Evolutionary conservation across 2,329 filamentous ascomycete genomes (phyloP).

Genomic region (Ophiocordyceps camponoti-floridani): DNA sequence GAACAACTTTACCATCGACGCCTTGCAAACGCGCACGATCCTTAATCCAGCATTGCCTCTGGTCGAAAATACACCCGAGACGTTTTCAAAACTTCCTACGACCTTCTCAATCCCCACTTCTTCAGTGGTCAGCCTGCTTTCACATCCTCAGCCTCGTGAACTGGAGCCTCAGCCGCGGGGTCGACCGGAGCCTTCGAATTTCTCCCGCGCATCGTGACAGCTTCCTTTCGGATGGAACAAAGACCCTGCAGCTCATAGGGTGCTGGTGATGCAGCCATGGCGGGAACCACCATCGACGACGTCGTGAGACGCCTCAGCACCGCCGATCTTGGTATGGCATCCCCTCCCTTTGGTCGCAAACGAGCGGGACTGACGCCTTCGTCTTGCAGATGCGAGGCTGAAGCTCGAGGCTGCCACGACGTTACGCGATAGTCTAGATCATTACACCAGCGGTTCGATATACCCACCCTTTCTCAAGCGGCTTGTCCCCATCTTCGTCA

Average conservation of each 20-base stretch:
- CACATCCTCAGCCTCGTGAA: constrained; percentile 6
- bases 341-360: no score
- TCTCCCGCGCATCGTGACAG: constrained; percentile 5
- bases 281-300: constrained; percentile 42
- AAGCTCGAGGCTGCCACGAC: constrained; percentile 72
- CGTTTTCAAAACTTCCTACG: background rate
- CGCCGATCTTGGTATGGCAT: constrained; percentile 31
- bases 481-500: constrained; percentile 78
- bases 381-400: constrained; percentile 50
- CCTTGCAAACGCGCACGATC: background rate
- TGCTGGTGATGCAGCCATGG: constrained; percentile 38
- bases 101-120: background rate
- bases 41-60: background rate
- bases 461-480: constrained; percentile 73
- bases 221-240: constrained; percentile 16
- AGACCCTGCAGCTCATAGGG: constrained; percentile 13
- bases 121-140: background rate
- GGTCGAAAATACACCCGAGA: background rate
- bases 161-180: constrained; percentile 1
- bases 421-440: constrained; percentile 79
- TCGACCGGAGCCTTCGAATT: background rate
- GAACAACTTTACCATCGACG: background rate
- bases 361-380: constrained; percentile 1
- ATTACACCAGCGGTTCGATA: constrained; percentile 60
- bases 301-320: constrained; percentile 41